Evolutionary conservation across 2,329 filamentous ascomycete species (phyloP).

Genomic region (Pseudogymnoascus sp.): DNA sequence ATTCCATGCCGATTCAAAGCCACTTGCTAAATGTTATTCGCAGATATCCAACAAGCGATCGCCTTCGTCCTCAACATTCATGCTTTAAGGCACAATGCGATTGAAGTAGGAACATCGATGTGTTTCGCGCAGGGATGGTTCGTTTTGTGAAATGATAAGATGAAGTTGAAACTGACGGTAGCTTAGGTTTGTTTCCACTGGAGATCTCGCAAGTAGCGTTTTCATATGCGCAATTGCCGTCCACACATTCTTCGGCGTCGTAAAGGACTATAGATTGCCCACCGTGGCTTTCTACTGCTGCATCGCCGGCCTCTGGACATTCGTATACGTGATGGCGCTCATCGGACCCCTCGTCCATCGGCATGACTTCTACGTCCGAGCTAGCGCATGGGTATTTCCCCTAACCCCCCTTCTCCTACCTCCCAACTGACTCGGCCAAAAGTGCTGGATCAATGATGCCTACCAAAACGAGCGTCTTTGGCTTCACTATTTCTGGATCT

Average conservation of each 20-base stretch:
- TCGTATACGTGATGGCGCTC: slow-evolving; percentile 49
- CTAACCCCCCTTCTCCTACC: slow-evolving; percentile 31
- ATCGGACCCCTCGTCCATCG: slow-evolving; percentile 35
- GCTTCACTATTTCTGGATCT: slow-evolving; percentile 60
- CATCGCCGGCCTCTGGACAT: slow-evolving; percentile 47
- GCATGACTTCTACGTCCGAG: slow-evolving; percentile 51
- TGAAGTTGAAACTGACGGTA: not conserved
- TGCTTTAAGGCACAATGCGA: slow-evolving; percentile 47
- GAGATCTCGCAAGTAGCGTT: slow-evolving; percentile 49
- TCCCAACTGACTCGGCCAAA: not conserved
- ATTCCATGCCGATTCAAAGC: not conserved
- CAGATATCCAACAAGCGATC: slow-evolving; percentile 56
- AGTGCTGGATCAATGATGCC: slow-evolving; percentile 50
- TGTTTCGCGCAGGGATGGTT: slow-evolving; percentile 63
- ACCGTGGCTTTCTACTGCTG: slow-evolving; percentile 41
- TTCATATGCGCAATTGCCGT: slow-evolving; percentile 59
- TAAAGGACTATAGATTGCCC: slow-evolving; percentile 45
- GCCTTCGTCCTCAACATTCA: slow-evolving; percentile 56
- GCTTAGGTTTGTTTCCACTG: not conserved
- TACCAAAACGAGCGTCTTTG: slow-evolving; percentile 48
- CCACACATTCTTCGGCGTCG: slow-evolving; percentile 58
- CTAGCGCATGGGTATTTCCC: slow-evolving; percentile 50
- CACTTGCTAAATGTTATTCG: not conserved
- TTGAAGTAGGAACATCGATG: slow-evolving; percentile 44
- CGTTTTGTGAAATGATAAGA: slow-evolving; percentile 28